phyloP scores from a whole-genome alignment of 148 eudicot species.

The Tetragonia tetragonoides region DNA sequence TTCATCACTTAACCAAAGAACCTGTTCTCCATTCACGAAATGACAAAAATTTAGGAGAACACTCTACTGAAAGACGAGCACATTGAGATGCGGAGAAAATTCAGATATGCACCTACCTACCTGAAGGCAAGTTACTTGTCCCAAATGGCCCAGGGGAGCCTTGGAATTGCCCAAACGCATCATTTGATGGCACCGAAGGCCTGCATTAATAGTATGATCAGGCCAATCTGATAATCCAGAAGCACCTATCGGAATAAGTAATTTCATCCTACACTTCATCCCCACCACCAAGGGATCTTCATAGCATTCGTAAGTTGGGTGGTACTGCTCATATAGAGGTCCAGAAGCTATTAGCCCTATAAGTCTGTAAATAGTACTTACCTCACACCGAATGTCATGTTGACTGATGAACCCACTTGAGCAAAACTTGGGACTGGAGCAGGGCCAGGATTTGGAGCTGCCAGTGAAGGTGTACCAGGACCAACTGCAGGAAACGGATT shows the following conservation, averaged over 20 bases:
- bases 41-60: not conserved
- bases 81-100: slow-evolving; percentile 11
- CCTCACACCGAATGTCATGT: slow-evolving; percentile 46
- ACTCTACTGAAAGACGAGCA: not conserved
- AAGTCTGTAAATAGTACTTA: slow-evolving; percentile 25
- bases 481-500: slow-evolving; percentile 41
- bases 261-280: not conserved
- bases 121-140: slow-evolving; percentile 36
- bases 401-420: slow-evolving; percentile 56
- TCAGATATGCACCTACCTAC: slow-evolving; percentile 39
- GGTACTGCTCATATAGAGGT: not conserved
- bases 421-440: slow-evolving; percentile 57
- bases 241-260: not conserved
- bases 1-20: not conserved
- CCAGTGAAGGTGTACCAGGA: slow-evolving; percentile 32
- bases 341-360: not conserved
- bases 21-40: not conserved
- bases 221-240: slow-evolving; percentile 16
- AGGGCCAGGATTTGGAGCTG: slow-evolving; percentile 38
- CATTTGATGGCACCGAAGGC: slow-evolving; percentile 45
- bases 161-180: slow-evolving; percentile 59
- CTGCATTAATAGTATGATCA: slow-evolving; percentile 40
- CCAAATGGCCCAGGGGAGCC: slow-evolving; percentile 35
- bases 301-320: not conserved
- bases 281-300: not conserved